phyloP scores from a whole-genome alignment of 1,284 basidiomycete genomes.

The Phlebopus sp. region DNA sequence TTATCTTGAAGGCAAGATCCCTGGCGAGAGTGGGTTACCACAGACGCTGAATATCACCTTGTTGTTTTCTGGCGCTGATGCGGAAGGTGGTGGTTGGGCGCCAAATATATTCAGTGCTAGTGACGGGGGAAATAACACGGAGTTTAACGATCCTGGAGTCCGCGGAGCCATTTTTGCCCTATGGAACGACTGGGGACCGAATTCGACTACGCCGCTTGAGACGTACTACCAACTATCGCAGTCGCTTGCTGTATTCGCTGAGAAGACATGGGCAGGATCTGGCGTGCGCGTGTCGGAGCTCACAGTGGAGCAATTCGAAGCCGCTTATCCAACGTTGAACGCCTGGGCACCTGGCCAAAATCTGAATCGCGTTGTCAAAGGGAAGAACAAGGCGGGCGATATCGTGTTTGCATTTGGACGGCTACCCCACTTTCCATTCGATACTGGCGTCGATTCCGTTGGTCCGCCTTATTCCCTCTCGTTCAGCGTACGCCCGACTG shows the following conservation, averaged over 20 bases:
- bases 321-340: constrained; percentile 30
- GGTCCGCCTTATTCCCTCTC: constrained; percentile 44
- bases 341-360: constrained; percentile 37
- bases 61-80: constrained; percentile 30
- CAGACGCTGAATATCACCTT: constrained; percentile 29
- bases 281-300: constrained; percentile 29
- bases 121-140: constrained; percentile 33
- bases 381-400: constrained; percentile 17
- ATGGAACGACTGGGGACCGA: constrained; percentile 42
- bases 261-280: constrained; percentile 38
- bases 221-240: constrained; percentile 36
- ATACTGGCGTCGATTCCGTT: constrained; percentile 37
- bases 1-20: constrained; percentile 37
- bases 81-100: constrained; percentile 34
- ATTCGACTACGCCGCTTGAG: constrained; percentile 38
- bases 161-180: constrained; percentile 36
- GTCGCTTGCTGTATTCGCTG: constrained; percentile 35
- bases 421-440: constrained; percentile 18
- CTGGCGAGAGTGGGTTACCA: constrained; percentile 31
- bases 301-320: constrained; percentile 31
- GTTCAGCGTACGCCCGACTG: constrained; percentile 31
- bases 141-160: constrained; percentile 23
- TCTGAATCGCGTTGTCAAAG: constrained; percentile 31
- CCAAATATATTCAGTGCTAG: constrained; percentile 33
- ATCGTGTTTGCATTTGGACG: constrained; percentile 25